Conservation (phyloP, 257 asterid genomes). For the Nicotiana tomentosiformis region DNA sequence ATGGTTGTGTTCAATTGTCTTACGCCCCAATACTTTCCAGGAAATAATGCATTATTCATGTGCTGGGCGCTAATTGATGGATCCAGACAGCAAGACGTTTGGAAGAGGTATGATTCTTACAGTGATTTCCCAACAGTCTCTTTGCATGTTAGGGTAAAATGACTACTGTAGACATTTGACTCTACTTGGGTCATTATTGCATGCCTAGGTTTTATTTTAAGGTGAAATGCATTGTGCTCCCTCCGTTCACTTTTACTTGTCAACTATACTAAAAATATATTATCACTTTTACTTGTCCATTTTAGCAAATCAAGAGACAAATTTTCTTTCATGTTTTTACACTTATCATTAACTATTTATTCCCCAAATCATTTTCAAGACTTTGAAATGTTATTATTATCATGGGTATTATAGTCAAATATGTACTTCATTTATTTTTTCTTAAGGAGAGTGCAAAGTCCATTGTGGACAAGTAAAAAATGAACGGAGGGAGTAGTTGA, state of each 20-base stretch:
- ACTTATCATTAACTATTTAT: too few relatives aligned
- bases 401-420: too few relatives aligned
- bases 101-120: constrained; percentile 70
- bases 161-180: background rate
- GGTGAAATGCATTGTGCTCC: background rate
- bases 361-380: too few relatives aligned
- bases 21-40: constrained; percentile 11
- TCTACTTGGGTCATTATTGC: background rate
- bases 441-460: too few relatives aligned
- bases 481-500: background rate
- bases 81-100: constrained; percentile 76
- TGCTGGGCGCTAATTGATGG: constrained; percentile 68
- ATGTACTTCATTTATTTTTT: too few relatives aligned
- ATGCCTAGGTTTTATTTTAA: background rate
- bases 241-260: too few relatives aligned
- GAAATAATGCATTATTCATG: constrained; percentile 43
- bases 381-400: too few relatives aligned
- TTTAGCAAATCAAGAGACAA: too few relatives aligned
- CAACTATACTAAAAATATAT: too few relatives aligned
- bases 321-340: too few relatives aligned
- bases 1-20: background rate
- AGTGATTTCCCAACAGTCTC: background rate
- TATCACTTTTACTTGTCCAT: too few relatives aligned
- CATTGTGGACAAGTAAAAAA: too few relatives aligned
- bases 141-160: constrained; percentile 7